These are phyloP conservation scores for Fusarium tjaetaba DNA, from an alignment of 2,329 filamentous ascomycete species.

Conservation along the genomic window DNA sequence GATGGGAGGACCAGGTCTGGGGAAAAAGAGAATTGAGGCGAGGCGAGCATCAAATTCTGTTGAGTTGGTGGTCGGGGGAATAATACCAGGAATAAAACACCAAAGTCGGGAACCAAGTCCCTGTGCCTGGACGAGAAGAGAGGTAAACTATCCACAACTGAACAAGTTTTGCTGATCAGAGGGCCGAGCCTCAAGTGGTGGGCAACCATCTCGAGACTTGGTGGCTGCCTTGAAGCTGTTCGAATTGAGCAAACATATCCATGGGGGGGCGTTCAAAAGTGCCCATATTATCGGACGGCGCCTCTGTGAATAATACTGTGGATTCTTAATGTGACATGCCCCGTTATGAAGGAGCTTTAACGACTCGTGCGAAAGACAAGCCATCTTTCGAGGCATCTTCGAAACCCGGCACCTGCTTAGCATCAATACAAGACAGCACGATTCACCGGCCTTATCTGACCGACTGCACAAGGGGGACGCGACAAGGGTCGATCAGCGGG, in stretches of 20 bases:
- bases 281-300: background rate
- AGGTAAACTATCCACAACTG: conserved; percentile 33
- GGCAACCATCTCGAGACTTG: conserved; percentile 24
- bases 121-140: conserved; percentile 32
- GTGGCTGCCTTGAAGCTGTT: conserved; percentile 10
- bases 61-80: background rate
- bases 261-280: conserved; percentile 3
- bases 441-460: conserved; percentile 41
- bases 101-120: conserved; percentile 8
- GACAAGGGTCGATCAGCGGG: conserved; percentile 38
- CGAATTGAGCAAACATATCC: background rate
- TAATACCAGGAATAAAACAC: conserved; percentile 6
- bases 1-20: background rate
- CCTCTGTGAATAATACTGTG: conserved; percentile 6
- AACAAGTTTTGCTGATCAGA: conserved; percentile 34
- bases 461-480: conserved; percentile 25
- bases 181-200: conserved; percentile 31
- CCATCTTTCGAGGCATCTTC: background rate
- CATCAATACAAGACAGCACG: background rate
- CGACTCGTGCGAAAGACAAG: background rate
- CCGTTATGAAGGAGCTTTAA: background rate
- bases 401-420: background rate
- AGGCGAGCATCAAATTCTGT: background rate
- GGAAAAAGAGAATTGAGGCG: background rate
- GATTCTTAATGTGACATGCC: background rate